These are phyloP conservation scores for Boletales sp. DNA, from an alignment of 768 basidiomycete genomes.

Conservation along the genomic window DNA sequence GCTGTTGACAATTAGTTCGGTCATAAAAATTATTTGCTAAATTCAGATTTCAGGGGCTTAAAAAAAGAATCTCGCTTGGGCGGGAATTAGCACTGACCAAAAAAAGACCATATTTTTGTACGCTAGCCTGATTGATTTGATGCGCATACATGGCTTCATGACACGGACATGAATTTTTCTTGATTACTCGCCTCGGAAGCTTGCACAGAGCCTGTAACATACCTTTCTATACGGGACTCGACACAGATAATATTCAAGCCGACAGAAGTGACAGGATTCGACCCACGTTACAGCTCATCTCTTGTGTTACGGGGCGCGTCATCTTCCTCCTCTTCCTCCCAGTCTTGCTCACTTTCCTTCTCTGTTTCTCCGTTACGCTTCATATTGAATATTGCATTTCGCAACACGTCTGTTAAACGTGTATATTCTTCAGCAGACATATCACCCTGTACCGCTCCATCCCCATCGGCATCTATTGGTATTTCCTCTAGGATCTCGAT, in stretches of 20 bases:
- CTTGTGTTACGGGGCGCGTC: conserved; percentile 27
- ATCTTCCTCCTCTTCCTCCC: conserved; percentile 31
- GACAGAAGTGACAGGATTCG: conserved; percentile 12
- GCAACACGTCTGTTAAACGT: conserved; percentile 47
- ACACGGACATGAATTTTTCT: conserved; percentile 23
- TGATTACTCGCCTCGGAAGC: conserved; percentile 3
- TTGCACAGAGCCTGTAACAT: not conserved
- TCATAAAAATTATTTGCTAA: conserved; percentile 8
- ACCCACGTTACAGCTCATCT: conserved; percentile 32
- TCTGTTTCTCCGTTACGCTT: conserved; percentile 31
- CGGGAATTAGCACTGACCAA: conserved; percentile 22
- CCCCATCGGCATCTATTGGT: conserved; percentile 31
- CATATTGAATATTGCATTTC: conserved; percentile 51
- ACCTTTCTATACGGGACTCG: conserved; percentile 6
- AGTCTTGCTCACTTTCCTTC: conserved; percentile 15
- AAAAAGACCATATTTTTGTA: conserved; percentile 8
- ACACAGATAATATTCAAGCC: conserved; percentile 14
- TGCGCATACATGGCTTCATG: conserved; percentile 16
- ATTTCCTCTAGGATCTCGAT: conserved; percentile 46
- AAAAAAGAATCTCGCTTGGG: conserved; percentile 4
- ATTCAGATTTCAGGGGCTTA: not conserved
- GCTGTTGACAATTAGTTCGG: conserved; percentile 5
- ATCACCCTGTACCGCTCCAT: conserved; percentile 21
- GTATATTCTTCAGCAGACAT: conserved; percentile 39
- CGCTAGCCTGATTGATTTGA: conserved; percentile 10